These are phyloP conservation scores for Eucalyptus sideroxylon DNA, from an alignment of 345 rosid genomes.

Conservation along the genomic window DNA sequence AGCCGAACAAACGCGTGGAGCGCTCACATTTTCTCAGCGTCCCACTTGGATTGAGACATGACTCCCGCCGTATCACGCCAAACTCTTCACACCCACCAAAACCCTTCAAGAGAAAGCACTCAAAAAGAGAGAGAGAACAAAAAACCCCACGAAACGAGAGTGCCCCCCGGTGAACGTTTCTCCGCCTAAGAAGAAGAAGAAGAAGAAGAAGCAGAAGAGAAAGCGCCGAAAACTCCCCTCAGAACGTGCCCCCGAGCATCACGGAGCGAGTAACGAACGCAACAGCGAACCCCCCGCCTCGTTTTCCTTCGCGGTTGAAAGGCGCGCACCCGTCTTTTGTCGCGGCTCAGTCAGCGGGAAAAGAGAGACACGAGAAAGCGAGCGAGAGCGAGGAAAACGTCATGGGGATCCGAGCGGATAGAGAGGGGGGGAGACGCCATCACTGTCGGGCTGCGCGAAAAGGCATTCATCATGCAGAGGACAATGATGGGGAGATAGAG, in stretches of 20 bases:
- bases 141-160: neutral
- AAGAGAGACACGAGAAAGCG: neutral
- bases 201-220: neutral
- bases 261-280: neutral
- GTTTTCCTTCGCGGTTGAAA: neutral
- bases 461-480: neutral
- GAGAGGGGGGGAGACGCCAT: neutral
- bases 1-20: neutral
- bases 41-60: constrained; percentile 30
- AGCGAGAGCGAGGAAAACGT: neutral
- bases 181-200: no score
- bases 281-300: neutral
- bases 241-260: neutral
- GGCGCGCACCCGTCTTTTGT: neutral
- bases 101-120: neutral
- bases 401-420: neutral
- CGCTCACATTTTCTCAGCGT: constrained; percentile 36
- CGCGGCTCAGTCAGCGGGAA: neutral
- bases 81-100: neutral
- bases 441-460: neutral
- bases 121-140: neutral
- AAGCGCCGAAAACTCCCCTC: neutral
- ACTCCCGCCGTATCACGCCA: neutral
- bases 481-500: neutral
- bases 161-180: neutral